phyloP scores from a whole-genome alignment of 192 early-diverging fungal genomes.

The Cladochytrium replicatum region DNA sequence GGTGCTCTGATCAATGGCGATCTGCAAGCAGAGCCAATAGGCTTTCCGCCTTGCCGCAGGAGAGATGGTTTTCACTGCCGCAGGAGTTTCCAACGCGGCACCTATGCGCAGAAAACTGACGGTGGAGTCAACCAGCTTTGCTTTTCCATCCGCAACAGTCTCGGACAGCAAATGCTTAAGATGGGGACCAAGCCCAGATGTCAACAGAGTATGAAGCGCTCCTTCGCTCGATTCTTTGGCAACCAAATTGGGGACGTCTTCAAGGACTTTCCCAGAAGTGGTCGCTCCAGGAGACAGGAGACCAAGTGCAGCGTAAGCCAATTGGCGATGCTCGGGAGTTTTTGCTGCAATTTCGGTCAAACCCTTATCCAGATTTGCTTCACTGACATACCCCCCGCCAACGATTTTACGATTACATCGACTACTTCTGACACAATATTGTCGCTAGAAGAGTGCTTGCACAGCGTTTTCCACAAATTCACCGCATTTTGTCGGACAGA shows the following conservation, averaged over 20 bases:
- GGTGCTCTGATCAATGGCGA: no score
- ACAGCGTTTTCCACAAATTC: slow-evolving; percentile 50
- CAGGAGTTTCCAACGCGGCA: no score
- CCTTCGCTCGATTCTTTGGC: slow-evolving; percentile 70
- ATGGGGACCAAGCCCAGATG: slow-evolving; percentile 50
- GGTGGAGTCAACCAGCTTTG: slow-evolving; percentile 26
- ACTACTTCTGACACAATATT: slow-evolving; percentile 47
- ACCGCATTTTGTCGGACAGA: slow-evolving; percentile 43
- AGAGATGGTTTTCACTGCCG: no score
- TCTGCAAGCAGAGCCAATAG: no score
- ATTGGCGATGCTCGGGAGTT: slow-evolving; percentile 58
- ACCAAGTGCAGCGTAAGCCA: slow-evolving; percentile 48
- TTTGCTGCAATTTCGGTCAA: slow-evolving; percentile 31
- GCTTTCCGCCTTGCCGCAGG: no score
- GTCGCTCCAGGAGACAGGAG: slow-evolving; percentile 25
- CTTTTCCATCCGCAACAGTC: slow-evolving; percentile 28
- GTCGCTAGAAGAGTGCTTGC: slow-evolving; percentile 30
- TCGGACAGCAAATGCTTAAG: slow-evolving; percentile 29
- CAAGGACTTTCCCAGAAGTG: slow-evolving; percentile 40
- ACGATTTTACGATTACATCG: slow-evolving; percentile 47
- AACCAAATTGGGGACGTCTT: slow-evolving; percentile 55
- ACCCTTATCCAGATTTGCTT: slow-evolving; percentile 24
- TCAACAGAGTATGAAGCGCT: slow-evolving; percentile 49
- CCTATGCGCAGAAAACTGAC: slow-evolving; percentile 39
- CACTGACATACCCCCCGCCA: slow-evolving; percentile 9